Evolutionary conservation across 305 asterid species (phyloP).

Genomic region (Solanum hybrid): DNA sequence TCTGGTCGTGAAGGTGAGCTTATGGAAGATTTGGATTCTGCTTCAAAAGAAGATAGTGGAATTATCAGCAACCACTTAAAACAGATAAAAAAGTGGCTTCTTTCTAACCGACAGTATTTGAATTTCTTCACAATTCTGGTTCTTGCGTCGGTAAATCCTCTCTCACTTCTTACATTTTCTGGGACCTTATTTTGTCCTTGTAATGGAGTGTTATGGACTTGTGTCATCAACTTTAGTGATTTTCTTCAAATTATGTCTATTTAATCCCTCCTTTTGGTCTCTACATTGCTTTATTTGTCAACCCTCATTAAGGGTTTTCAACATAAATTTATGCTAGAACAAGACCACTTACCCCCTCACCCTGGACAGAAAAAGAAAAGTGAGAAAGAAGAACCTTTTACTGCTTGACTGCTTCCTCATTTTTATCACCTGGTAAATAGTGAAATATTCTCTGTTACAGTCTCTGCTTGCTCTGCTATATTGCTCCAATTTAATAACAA

Average conservation of each 20-base stretch:
- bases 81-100: constrained; percentile 24
- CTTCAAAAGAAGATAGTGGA: constrained; percentile 14
- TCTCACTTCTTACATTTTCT: not conserved
- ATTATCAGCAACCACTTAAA: constrained; percentile 12
- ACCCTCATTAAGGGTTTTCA: not conserved
- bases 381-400: not conserved
- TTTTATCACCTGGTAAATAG: not conserved
- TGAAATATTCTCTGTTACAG: not conserved
- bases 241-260: not conserved
- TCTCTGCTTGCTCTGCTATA: not conserved
- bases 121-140: constrained; percentile 28
- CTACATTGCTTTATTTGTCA: not conserved
- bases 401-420: not conserved
- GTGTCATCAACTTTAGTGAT: not conserved
- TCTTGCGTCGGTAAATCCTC: constrained; percentile 29
- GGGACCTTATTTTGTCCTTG: not conserved
- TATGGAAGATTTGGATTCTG: constrained; percentile 24
- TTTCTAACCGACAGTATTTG: constrained; percentile 20
- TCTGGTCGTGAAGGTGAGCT: constrained; percentile 19
- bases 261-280: not conserved
- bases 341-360: not conserved
- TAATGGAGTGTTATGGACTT: not conserved
- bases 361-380: not conserved
- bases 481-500: not conserved
- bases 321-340: not conserved